A percentile compares a stretch with the other conserved stretches of the same genome.
phyloP scores from a whole-genome alignment of 1,284 basidiomycete genomes.

The Apiotrichum sp. region DNA sequence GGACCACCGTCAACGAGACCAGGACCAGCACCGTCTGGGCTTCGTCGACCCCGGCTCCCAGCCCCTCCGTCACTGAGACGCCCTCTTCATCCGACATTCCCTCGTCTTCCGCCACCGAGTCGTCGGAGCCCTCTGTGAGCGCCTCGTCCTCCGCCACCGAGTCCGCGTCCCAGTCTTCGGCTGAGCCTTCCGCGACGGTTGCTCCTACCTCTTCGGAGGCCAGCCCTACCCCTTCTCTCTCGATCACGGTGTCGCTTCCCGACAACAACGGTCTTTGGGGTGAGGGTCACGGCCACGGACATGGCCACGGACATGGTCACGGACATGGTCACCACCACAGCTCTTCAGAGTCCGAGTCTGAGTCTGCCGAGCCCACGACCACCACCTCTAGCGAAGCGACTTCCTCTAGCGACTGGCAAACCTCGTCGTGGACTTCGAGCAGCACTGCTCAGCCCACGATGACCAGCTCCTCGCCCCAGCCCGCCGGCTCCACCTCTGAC shows the following conservation, averaged over 20 bases:
- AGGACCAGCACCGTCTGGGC: constrained; percentile 12
- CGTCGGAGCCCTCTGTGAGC: not conserved
- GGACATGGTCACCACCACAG: too few relatives aligned
- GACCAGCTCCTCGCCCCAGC: not conserved
- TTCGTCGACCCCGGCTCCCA: constrained; percentile 4
- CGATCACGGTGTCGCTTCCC: too few relatives aligned
- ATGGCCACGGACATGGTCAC: too few relatives aligned
- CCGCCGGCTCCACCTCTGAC: not conserved
- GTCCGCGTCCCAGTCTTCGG: not conserved
- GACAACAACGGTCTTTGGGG: too few relatives aligned
- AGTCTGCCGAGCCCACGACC: not conserved
- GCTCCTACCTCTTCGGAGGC: not conserved
- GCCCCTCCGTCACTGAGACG: not conserved
- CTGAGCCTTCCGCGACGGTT: not conserved
- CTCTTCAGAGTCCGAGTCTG: too few relatives aligned
- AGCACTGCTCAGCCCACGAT: too few relatives aligned
- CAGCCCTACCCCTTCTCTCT: not conserved
- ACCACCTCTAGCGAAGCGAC: not conserved
- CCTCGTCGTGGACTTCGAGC: too few relatives aligned
- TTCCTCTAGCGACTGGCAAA: too few relatives aligned
- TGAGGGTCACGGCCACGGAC: too few relatives aligned
- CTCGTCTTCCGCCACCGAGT: not conserved
- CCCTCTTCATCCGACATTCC: not conserved
- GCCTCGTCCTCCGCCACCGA: not conserved
- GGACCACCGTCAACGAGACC: constrained; percentile 32